Conservation (phyloP, 768 basidiomycete genomes). For the Suillus plorans region DNA sequence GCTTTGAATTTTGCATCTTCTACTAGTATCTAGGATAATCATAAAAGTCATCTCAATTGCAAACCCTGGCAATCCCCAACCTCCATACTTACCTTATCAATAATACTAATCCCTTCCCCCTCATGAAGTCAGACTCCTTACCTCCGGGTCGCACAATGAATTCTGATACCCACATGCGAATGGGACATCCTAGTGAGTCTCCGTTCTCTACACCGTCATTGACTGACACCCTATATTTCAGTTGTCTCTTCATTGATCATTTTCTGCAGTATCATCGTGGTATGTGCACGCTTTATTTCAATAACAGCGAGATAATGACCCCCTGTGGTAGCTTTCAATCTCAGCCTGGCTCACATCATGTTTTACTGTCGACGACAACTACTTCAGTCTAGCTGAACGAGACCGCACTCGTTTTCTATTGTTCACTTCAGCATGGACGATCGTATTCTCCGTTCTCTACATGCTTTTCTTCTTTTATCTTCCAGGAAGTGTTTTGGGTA, state of each 20-base stretch:
- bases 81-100: conserved; percentile 29
- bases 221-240: conserved; percentile 33
- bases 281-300: conserved; percentile 22
- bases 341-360: conserved; percentile 69
- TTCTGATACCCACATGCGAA: conserved; percentile 41
- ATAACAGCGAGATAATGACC: neutral
- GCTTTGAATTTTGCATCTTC: too few relatives aligned
- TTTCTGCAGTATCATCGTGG: conserved; percentile 66
- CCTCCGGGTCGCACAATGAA: conserved; percentile 32
- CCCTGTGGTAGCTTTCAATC: conserved; percentile 51
- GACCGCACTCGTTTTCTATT: conserved; percentile 67
- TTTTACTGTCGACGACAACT: conserved; percentile 59
- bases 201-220: neutral
- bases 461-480: conserved; percentile 42
- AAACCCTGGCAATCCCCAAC: conserved; percentile 34
- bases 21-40: too few relatives aligned
- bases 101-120: conserved; percentile 53
- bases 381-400: conserved; percentile 45
- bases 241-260: conserved; percentile 51
- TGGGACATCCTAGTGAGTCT: conserved; percentile 48
- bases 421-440: conserved; percentile 72
- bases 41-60: conserved; percentile 27
- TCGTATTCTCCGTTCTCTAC: conserved; percentile 51
- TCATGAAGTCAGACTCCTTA: conserved; percentile 47
- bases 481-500: conserved; percentile 50